Evolutionary conservation across 441 rosid species (phyloP), one percentile per base, ranked within the genome.

Genomic region (Aleurites moluccanus): DNA sequence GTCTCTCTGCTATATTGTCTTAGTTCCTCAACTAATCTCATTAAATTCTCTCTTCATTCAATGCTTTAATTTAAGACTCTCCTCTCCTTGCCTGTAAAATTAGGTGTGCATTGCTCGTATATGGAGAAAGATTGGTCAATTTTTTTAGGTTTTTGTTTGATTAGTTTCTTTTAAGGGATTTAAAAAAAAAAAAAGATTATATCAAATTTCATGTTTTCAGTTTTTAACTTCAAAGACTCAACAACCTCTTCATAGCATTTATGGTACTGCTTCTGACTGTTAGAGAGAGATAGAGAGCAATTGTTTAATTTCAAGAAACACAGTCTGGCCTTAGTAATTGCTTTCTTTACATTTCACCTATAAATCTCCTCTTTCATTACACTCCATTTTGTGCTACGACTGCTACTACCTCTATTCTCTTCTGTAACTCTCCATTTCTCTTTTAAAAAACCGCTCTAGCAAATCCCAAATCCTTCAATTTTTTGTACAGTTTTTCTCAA

Each of bases 11-110:
- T 56, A 21, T 56, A 10, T 64, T 75, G 85, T 75, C 80, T 64
- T 67, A 75, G 78, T 76, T 88, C 82, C 92, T 89, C 96, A 93
- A 88, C 98, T 72, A 87, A 90, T 84, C 85, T 35, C 91, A 90
- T 90, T 93, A 69, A 91, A 82, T 85, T 85, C 85, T 72, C 79
- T 75, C 21, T 56, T 76, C 84, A 81, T 83, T 88, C 64, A 87
- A 81, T 85, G 87, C 87, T 53, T 28, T 79, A 79, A 81, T 80
- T 88, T 62, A 85, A 69, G 78, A 11, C 84, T 65, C 77, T 61
- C 77, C 42, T 38, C 73, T 4, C 70, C 35, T 78, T 65, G 78
- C 73, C 85, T 79, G 88, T 81, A 81, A 84, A 79, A 83, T 82
- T 85, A 85, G 88, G 89, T 88, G 83, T 67, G 56, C 33, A 1